These are phyloP conservation scores for Cytospora piceae DNA, from an alignment of 2,329 filamentous ascomycete species.

Conservation along the genomic window DNA sequence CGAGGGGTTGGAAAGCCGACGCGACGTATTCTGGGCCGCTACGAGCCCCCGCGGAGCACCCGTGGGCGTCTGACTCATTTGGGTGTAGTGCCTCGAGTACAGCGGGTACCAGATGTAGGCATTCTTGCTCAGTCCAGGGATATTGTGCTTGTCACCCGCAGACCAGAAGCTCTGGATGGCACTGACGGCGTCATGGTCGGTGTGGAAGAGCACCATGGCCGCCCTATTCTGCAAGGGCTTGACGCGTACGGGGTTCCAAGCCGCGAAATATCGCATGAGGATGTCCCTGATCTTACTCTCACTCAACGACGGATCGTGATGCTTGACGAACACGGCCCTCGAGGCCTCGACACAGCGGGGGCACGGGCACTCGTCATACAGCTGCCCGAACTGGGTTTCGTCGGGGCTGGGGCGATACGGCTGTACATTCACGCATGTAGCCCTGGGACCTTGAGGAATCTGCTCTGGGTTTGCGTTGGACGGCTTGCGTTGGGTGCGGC, in stretches of 20 bases:
- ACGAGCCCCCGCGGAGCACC: conserved; percentile 9
- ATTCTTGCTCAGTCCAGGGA: background rate
- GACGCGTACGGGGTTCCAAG: background rate
- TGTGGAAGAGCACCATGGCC: conserved; percentile 1
- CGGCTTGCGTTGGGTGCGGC: background rate
- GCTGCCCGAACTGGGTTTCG: background rate
- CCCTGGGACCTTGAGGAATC: too few species aligned
- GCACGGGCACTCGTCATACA: conserved; percentile 24
- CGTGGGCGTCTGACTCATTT: background rate
- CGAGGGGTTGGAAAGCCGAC: conserved; percentile 1
- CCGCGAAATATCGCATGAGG: conserved; percentile 15
- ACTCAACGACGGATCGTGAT: background rate
- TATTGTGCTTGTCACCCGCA: background rate
- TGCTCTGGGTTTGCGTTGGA: background rate
- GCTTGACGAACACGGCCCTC: conserved; percentile 18
- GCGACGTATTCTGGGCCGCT: background rate
- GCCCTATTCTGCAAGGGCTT: background rate
- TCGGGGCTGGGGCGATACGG: too few species aligned
- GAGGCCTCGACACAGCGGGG: conserved; percentile 1
- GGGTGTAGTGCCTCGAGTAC: conserved; percentile 24
- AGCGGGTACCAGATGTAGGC: conserved; percentile 23
- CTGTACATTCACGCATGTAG: background rate
- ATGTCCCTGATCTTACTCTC: too few species aligned
- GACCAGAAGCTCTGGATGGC: conserved; percentile 12
- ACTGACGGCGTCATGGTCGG: conserved; percentile 19